Evolutionary conservation across 1,284 basidiomycete species (phyloP), one percentile per base, ranked within the genome.

Genomic region (Cutaneotrichosporon dermatis): DNA sequence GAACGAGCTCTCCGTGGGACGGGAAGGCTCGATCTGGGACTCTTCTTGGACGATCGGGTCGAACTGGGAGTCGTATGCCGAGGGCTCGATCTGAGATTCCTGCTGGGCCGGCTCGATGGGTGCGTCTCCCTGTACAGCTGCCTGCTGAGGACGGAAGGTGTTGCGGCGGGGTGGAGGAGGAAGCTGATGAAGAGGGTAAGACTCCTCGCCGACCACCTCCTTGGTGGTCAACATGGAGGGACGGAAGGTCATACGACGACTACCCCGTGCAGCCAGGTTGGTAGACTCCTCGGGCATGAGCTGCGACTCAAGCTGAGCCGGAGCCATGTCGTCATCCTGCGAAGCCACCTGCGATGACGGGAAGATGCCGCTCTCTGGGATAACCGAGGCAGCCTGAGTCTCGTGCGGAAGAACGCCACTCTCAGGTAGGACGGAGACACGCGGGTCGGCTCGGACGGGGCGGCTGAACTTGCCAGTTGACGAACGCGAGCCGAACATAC

Each of bases 241-340:
- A 10, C 25, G 44, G 44, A 45, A 45, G 44, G 8, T 33, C 16
- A 45, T 45, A 25, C 44, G 16, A 25, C 44, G 53, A 43, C 53
- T 37, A 15, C 43, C 34, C 13, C 44, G 44, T 10, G 44, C 4
- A 6, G 16, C 44, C 8, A 25, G 7, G 10, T 39, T 37, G 4
- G 37, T 25, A 1, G 54, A 25, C 25, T 25, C 25, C 25, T 48
- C 45, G 11, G 54, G 54, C 11, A 55, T 12, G 25, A 55, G 37
- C 12, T 49, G 44, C 16, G 54, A 55, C 37, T 55, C 54, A 12
- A 39, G 45, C 36, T 55, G 54, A 5, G 54, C 54, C 0, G 36
- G 15, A 9, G 25, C 25, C 25, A 25, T 25, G 13, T 41, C 11
- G 36, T 39, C 16, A 37, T 37, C 25, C 25, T 25, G 25, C 25